Conservation (phyloP, 148 eudicot genomes). For the Rhododendron henanense region DNA sequence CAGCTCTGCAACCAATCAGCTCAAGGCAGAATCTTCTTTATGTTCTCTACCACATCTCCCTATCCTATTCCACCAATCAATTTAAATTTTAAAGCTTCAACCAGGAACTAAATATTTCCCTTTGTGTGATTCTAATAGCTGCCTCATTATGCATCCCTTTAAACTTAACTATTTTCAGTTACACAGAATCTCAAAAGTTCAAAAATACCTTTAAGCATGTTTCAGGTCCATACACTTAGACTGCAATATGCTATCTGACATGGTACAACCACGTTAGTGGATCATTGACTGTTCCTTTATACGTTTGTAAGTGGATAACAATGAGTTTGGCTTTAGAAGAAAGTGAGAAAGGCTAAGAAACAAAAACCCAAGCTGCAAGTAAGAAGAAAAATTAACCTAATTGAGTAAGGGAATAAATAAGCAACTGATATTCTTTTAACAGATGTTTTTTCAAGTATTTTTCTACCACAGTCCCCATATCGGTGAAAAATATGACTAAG, state of each 20-base stretch:
- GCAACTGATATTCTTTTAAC: neutral
- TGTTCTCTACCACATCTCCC: neutral
- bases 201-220: neutral
- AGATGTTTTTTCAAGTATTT: neutral
- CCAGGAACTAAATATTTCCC: neutral
- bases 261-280: neutral
- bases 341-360: neutral
- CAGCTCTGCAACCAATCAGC: neutral
- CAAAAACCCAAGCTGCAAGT: neutral
- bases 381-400: neutral
- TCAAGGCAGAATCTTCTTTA: neutral
- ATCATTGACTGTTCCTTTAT: neutral
- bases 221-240: neutral
- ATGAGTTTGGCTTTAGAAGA: neutral
- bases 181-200: neutral
- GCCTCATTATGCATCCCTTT: neutral
- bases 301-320: neutral
- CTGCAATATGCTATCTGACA: neutral
- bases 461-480: neutral
- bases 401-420: neutral
- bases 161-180: neutral
- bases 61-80: conserved; percentile 3
- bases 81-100: neutral
- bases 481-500: neutral
- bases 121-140: neutral